These are phyloP conservation scores for Phytophthora quininea DNA, from an alignment of 352 stramenopile species.

Conservation along the genomic window DNA sequence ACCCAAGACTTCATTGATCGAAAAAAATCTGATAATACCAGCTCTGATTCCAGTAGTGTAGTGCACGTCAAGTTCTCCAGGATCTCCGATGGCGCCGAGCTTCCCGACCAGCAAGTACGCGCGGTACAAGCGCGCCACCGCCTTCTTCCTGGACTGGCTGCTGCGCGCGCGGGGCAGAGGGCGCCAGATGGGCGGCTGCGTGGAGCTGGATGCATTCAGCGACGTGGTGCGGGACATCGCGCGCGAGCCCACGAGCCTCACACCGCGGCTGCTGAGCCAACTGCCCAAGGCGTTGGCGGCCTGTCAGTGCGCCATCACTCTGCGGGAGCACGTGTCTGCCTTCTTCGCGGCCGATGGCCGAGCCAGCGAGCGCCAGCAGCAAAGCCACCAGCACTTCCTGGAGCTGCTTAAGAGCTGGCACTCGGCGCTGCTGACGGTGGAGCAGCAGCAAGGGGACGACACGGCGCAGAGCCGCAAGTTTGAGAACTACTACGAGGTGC, in stretches of 20 bases:
- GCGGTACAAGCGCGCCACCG: constrained; percentile 18
- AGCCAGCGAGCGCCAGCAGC: neutral
- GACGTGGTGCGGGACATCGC: constrained; percentile 21
- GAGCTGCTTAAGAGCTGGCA: constrained; percentile 17
- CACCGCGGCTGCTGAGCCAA: constrained; percentile 20
- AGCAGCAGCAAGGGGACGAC: neutral
- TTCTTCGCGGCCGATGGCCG: constrained; percentile 19
- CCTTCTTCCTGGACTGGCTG: constrained; percentile 23
- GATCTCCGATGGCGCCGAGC: neutral
- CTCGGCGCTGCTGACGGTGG: constrained; percentile 6
- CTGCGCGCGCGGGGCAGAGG: constrained; percentile 9
- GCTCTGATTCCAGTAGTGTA: no score
- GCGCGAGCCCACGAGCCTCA: constrained; percentile 7
- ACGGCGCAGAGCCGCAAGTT: constrained; percentile 8
- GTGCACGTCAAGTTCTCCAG: neutral
- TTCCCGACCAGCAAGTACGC: constrained; percentile 12
- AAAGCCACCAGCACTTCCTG: constrained; percentile 20
- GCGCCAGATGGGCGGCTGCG: neutral
- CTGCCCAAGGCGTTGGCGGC: constrained; percentile 27
- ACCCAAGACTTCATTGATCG: no score
- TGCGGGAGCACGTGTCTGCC: constrained; percentile 20
- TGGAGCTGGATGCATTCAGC: constrained; percentile 10
- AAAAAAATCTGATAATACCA: no score
- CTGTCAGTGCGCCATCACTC: constrained; percentile 27
- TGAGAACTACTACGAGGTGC: constrained; percentile 32